Evolutionary conservation across 805 yeast species (phyloP), one percentile per base, ranked within the genome.

Genomic region (Kuraishia borneana): DNA sequence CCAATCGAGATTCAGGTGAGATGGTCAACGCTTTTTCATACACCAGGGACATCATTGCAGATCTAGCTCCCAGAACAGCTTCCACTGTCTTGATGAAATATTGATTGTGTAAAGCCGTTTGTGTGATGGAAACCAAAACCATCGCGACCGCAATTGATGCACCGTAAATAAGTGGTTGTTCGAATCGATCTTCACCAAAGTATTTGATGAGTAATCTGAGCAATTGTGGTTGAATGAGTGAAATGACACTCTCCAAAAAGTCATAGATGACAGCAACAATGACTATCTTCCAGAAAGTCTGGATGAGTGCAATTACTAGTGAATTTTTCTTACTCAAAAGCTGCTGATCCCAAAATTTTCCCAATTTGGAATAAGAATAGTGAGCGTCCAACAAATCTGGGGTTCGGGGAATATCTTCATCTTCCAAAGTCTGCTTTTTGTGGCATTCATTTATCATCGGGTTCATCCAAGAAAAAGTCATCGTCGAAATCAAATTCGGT

Each of bases 391-490:
- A 51, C 25, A 54, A 47, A 12, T 45, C 39, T 2, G 69, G 68
- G 7, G 69, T 64, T 19, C 56, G 45, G 2, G 70, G 70, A 36
- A 68, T 45, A 31, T 65, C 62, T 6, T 58, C 53, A 22, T 63
- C 60, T 22, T 51, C 54, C 22, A 58, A 36, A 3, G 51, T 46
- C 18, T 50, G 43, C 21, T 58, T 61, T 13, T 43, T 41, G 31
- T 58, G 58, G 1, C 97, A 97, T 35, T 72, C 72, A 43, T 61
- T 70, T 78, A 92, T 84, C 47, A 92, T 60, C 1, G 70, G 75
- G 16, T 85, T 76, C 94, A 92, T 84, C 97, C 98, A 92, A 19
- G 76, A 60, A 53, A 92, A 89, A 0, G 94, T 78, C 34, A 89
- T 61, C 34, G 71, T 63, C 2, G 94, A 79, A 42, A 89, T 73